These are phyloP conservation scores for Arxiozyma slooffiae DNA, from an alignment of 1,139 yeast species.

Conservation along the genomic window DNA sequence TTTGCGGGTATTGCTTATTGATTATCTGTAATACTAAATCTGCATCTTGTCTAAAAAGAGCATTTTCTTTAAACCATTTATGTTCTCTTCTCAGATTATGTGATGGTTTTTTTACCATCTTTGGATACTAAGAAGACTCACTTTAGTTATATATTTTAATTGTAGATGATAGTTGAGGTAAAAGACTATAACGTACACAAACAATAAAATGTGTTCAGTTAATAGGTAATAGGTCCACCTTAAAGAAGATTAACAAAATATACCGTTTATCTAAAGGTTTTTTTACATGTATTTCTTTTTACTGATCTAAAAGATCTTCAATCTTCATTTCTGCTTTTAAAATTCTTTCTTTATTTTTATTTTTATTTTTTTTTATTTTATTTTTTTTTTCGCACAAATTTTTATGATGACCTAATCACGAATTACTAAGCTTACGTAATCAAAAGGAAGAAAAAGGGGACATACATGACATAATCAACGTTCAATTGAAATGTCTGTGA, in stretches of 20 bases:
- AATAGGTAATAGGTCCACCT: too few species aligned
- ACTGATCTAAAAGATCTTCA: too few species aligned
- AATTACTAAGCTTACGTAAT: background rate
- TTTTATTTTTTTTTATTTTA: too few species aligned
- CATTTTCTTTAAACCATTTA: conserved; percentile 24
- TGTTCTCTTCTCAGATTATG: conserved; percentile 27
- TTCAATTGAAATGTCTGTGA: too few species aligned
- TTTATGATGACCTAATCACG: background rate
- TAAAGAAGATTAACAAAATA: background rate
- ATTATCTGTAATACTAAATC: conserved; percentile 13
- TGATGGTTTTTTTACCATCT: conserved; percentile 25
- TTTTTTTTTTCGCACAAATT: too few species aligned
- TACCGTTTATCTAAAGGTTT: too few species aligned
- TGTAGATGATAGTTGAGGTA: background rate
- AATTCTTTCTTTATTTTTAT: too few species aligned
- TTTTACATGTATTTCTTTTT: background rate
- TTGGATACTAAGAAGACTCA: background rate
- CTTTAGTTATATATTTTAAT: background rate
- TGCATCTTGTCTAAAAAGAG: conserved; percentile 14
- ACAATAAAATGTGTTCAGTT: background rate
- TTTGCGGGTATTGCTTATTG: conserved; percentile 8
- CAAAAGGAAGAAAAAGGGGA: background rate
- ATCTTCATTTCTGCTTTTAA: background rate
- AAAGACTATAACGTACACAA: background rate
- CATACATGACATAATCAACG: background rate